Evolutionary conservation across 306 rosid genomes (phyloP).

Genomic region (Cucurbita maxima): DNA sequence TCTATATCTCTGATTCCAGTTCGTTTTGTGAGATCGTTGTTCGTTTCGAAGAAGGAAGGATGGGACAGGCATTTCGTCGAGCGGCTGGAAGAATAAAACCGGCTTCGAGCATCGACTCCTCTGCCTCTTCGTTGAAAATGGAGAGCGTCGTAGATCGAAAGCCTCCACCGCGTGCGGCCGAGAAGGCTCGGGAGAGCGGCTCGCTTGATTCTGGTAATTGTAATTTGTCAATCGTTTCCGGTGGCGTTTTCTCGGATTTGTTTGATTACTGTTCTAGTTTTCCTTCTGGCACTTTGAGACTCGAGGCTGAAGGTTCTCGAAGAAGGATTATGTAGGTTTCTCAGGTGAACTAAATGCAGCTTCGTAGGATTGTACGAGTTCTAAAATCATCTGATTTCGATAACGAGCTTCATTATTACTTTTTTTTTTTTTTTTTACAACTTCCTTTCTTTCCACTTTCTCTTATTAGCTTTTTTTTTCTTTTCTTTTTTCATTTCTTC

Average conservation of each 20-base stretch:
- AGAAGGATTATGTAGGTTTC: neutral
- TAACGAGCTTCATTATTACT: neutral
- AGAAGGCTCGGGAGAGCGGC: slow-evolving; percentile 14
- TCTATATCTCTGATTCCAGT: neutral
- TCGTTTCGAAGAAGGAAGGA: slow-evolving; percentile 6
- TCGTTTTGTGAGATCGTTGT: neutral
- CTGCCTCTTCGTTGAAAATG: slow-evolving; percentile 30
- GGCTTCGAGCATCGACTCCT: slow-evolving; percentile 27
- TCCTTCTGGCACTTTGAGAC: neutral
- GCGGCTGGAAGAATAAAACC: slow-evolving; percentile 64
- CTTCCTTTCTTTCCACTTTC: neutral
- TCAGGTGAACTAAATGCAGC: neutral
- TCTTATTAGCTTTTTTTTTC: neutral
- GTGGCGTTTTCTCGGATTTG: neutral
- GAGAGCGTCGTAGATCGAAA: slow-evolving; percentile 29
- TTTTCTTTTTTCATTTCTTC: neutral
- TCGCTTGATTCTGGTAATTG: slow-evolving; percentile 27
- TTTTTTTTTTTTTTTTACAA: neutral
- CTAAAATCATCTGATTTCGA: neutral
- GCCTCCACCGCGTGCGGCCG: slow-evolving; percentile 26
- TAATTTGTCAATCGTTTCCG: neutral
- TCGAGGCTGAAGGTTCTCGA: neutral
- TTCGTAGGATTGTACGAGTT: neutral
- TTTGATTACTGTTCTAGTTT: too few relatives aligned
- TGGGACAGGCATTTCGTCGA: slow-evolving; percentile 99